phyloP scores from a whole-genome alignment of 1,284 basidiomycete genomes.

The Tilletia indica region DNA sequence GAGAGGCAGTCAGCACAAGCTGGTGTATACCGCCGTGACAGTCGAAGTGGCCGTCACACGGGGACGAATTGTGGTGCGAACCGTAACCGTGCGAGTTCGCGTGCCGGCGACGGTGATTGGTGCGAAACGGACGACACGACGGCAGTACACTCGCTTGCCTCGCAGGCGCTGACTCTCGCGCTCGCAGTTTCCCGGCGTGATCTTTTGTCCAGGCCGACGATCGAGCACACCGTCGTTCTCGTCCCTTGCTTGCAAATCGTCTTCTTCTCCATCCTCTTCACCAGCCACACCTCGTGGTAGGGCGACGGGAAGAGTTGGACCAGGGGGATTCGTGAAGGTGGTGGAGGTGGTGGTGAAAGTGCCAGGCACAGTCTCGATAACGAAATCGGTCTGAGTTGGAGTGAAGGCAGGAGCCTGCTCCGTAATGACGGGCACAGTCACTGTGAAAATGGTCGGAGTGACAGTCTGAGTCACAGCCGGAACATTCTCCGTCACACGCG shows the following conservation, averaged over 20 bases:
- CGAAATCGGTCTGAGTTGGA: background rate
- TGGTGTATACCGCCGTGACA: too few species aligned
- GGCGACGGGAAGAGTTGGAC: background rate
- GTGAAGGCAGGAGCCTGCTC: background rate
- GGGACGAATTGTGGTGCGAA: too few species aligned
- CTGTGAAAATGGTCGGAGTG: background rate
- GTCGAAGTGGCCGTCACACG: too few species aligned
- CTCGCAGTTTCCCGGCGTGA: too few species aligned
- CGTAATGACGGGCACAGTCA: background rate
- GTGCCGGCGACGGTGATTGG: too few species aligned
- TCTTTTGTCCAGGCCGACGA: too few species aligned
- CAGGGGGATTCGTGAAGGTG: background rate
- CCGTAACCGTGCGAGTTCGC: too few species aligned
- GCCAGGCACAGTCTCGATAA: background rate
- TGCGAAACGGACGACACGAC: too few species aligned
- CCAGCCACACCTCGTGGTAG: background rate
- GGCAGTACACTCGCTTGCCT: too few species aligned
- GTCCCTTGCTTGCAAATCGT: background rate
- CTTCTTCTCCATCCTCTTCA: background rate
- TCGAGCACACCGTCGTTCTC: too few species aligned
- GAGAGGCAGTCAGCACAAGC: too few species aligned
- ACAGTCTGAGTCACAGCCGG: background rate
- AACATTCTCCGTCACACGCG: background rate
- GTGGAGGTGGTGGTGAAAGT: slow-evolving; percentile 12
- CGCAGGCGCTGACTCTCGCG: too few species aligned